Evolutionary conservation across 2,329 filamentous ascomycete species (phyloP).

Genomic region (Lachnellula suecica): DNA sequence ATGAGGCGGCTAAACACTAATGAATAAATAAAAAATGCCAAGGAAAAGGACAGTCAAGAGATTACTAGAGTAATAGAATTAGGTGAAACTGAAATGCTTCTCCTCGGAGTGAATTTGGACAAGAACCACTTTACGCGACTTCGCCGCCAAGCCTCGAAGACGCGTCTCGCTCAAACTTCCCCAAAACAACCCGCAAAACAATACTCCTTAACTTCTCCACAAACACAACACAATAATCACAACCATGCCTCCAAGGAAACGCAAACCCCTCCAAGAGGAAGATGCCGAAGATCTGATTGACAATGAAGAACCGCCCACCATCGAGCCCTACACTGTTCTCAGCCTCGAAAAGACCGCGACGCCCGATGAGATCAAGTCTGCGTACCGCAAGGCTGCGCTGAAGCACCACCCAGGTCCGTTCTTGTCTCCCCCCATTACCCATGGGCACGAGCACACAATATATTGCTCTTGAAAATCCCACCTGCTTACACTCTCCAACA

Average conservation of each 20-base stretch:
- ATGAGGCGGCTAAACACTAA: too few species aligned
- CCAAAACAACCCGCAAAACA: slow-evolving; percentile 9
- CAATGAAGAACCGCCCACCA: slow-evolving; percentile 33
- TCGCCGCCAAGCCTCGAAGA: slow-evolving; percentile 5
- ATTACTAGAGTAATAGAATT: too few species aligned
- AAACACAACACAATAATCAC: slow-evolving; percentile 1
- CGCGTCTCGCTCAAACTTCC: slow-evolving; percentile 18
- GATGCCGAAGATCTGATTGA: slow-evolving; percentile 21
- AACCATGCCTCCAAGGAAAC: slow-evolving; percentile 19
- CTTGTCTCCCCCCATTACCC: not conserved
- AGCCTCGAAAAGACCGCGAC: slow-evolving; percentile 69
- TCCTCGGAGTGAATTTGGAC: not conserved
- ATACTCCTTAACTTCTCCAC: slow-evolving; percentile 2
- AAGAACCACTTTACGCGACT: slow-evolving; percentile 6
- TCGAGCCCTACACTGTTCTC: slow-evolving; percentile 80
- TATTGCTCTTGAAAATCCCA: not conserved
- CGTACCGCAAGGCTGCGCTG: slow-evolving; percentile 88
- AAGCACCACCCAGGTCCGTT: slow-evolving; percentile 77
- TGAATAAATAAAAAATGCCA: too few species aligned
- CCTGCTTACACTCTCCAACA: slow-evolving; percentile 32
- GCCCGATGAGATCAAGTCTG: slow-evolving; percentile 77
- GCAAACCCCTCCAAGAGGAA: slow-evolving; percentile 13
- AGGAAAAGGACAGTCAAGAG: too few species aligned
- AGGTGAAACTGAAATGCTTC: too few species aligned
- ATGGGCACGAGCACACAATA: not conserved